Conservation (phyloP, 139 green algal species). For the Coccomyxa sp. region DNA sequence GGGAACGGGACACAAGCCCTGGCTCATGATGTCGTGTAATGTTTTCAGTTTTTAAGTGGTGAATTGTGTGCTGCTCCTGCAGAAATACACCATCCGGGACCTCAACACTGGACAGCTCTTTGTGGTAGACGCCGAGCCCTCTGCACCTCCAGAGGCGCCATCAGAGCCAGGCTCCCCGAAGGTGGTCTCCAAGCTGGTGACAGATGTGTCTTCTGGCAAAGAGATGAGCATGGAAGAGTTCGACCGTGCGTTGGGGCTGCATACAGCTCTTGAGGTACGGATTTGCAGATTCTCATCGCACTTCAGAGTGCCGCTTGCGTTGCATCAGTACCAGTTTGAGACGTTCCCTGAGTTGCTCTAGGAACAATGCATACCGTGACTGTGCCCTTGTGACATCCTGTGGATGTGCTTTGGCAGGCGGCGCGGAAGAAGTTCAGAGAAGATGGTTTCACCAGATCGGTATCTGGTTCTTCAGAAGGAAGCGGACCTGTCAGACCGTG, state of each 20-base stretch:
- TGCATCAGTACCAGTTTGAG: too few relatives aligned
- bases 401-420: background rate
- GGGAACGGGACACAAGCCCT: too few relatives aligned
- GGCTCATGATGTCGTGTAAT: too few relatives aligned
- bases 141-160: background rate
- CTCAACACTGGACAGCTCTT: constrained; percentile 38
- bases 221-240: constrained; percentile 39
- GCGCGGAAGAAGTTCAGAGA: constrained; percentile 13
- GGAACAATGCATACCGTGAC: too few relatives aligned
- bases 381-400: too few relatives aligned
- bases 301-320: too few relatives aligned
- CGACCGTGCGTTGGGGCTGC: constrained; percentile 28
- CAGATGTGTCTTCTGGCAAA: constrained; percentile 22
- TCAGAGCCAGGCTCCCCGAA: background rate
- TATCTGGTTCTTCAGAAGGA: background rate
- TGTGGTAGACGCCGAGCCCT: constrained; percentile 24
- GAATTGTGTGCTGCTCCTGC: background rate
- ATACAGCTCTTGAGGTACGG: background rate
- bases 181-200: constrained; percentile 8
- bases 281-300: background rate
- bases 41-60: too few relatives aligned
- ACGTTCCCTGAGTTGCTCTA: too few relatives aligned
- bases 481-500: background rate
- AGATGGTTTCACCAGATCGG: background rate
- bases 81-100: constrained; percentile 33